Conservation (phyloP, 176 grass and related monocot species). For the Paspalum vaginatum region DNA sequence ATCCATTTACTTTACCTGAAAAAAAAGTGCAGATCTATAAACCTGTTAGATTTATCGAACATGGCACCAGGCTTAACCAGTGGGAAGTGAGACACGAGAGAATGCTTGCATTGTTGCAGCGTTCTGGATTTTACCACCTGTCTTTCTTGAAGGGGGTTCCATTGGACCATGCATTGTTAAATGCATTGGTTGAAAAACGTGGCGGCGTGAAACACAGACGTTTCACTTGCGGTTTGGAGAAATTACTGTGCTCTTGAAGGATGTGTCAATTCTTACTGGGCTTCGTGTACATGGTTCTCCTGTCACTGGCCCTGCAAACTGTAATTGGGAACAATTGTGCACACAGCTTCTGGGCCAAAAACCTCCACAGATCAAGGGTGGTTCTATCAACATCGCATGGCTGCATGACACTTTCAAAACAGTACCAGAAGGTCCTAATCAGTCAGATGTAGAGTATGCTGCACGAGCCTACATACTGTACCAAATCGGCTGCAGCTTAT, state of each 20-base stretch:
- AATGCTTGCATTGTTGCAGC: slow-evolving; percentile 37
- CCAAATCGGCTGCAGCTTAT: slow-evolving; percentile 58
- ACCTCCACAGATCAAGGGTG: slow-evolving; percentile 51
- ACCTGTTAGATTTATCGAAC: slow-evolving; percentile 59
- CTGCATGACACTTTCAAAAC: slow-evolving; percentile 46
- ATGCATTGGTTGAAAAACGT: slow-evolving; percentile 57
- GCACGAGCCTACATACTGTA: slow-evolving; percentile 55
- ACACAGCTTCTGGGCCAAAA: slow-evolving; percentile 51
- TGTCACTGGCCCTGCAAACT: slow-evolving; percentile 41
- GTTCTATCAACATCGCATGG: slow-evolving; percentile 54
- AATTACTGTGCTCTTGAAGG: slow-evolving; percentile 53
- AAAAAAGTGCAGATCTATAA: slow-evolving; percentile 48
- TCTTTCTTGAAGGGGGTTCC: slow-evolving; percentile 55
- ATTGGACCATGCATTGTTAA: slow-evolving; percentile 49
- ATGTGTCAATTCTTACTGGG: slow-evolving; percentile 48
- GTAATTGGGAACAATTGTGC: slow-evolving; percentile 46
- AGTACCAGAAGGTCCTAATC: slow-evolving; percentile 39
- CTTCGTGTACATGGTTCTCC: slow-evolving; percentile 50
- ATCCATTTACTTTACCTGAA: background rate
- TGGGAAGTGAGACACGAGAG: slow-evolving; percentile 53
- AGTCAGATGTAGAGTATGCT: slow-evolving; percentile 42
- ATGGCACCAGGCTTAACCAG: slow-evolving; percentile 54
- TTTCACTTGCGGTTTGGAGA: slow-evolving; percentile 57
- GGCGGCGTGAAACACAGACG: slow-evolving; percentile 54
- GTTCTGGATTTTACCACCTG: slow-evolving; percentile 53